Evolutionary conservation across 2,329 filamentous ascomycete species (phyloP).

Genomic region (Xylariaceae sp.): DNA sequence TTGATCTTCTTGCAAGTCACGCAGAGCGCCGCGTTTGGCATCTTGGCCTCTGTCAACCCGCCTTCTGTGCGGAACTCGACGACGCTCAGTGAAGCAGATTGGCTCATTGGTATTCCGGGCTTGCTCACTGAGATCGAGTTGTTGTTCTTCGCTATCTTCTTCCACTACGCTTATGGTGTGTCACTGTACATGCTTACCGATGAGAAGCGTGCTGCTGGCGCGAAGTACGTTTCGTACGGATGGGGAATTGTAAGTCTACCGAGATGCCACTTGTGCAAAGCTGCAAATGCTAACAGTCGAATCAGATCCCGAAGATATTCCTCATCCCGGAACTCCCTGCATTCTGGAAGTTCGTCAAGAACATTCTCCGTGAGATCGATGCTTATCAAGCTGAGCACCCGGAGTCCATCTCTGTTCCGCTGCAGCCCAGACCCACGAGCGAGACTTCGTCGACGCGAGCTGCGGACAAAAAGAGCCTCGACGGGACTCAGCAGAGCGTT

Average conservation of each 20-base stretch:
- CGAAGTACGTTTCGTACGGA: conserved; percentile 7
- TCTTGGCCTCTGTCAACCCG: conserved; percentile 15
- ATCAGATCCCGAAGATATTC: no score
- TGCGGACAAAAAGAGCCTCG: no score
- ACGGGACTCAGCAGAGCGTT: no score
- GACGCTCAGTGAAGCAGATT: conserved; percentile 18
- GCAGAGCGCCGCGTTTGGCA: conserved; percentile 21
- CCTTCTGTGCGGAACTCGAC: conserved; percentile 12
- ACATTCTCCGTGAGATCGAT: no score
- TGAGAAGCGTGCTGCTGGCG: conserved; percentile 10
- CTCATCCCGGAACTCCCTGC: no score
- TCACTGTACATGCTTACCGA: conserved; percentile 18
- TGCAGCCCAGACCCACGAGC: no score
- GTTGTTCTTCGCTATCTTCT: conserved; percentile 24
- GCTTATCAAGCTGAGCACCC: no score
- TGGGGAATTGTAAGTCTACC: conserved; percentile 14
- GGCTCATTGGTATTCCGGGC: conserved; percentile 22
- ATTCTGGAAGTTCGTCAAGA: no score
- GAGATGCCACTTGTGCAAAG: no score
- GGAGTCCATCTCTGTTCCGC: no score
- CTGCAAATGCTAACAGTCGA: no score
- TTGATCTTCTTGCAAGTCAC: conserved; percentile 25
- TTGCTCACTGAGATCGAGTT: conserved; percentile 19
- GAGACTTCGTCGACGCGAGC: no score
- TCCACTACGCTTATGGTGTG: conserved; percentile 25